Base-by-base conservation (phyloP, 495 filamentous ascomycete species). In the Penicillium herquei region DNA sequence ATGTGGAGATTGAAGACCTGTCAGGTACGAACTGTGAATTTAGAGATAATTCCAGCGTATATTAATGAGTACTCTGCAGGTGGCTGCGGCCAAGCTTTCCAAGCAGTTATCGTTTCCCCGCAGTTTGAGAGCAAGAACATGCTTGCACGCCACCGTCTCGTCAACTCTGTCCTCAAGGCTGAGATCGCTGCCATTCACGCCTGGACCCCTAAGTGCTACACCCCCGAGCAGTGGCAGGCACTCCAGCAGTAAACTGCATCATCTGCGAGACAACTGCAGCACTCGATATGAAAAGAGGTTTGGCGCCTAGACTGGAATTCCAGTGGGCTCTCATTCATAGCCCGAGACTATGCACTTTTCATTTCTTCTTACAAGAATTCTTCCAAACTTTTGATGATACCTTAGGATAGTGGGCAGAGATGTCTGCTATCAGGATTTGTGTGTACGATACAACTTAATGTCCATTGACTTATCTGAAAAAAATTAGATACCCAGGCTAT, bases 151-250 rank as follows among this genome's bases (percentile, higher is more conserved):
- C 90, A 97, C 75, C 85, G 94, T 17, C 78, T 96, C 48, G 94
- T 96, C 45, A 98, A 98, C 72, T 81, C 82, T 3, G 86, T 84
- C 7, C 72, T 98, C 65, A 94, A 93, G 76, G 82, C 82, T n/a
- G 94, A 98, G 77, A 94, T 98, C 70, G 89, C 90, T 5, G 83
- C 85, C 43, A 96, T 98, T 52, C 94, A 98, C 78, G 94, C 94
- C n/a, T 98, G 94, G 94, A 93, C 90, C 54, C 90, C 94, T 21
- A 96, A 92, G 74, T 98, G 95, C 72, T 90, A 88, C 77, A 98
- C 94, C 13, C 91, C 92, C 1, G 93, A 92, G 70, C 91, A 98
- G 76, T 97, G 89, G 86, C 84, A 87, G 76, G 86, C 81, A 69
- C 81, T 87, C 71, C 81, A 81, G 66, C 74, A 75, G 63, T 70